Percentiles rank a stretch among this genome's conserved stretches.
Evolutionary conservation across 1,284 basidiomycete species (phyloP).

Genomic region (Pseudozyma flocculosa): DNA sequence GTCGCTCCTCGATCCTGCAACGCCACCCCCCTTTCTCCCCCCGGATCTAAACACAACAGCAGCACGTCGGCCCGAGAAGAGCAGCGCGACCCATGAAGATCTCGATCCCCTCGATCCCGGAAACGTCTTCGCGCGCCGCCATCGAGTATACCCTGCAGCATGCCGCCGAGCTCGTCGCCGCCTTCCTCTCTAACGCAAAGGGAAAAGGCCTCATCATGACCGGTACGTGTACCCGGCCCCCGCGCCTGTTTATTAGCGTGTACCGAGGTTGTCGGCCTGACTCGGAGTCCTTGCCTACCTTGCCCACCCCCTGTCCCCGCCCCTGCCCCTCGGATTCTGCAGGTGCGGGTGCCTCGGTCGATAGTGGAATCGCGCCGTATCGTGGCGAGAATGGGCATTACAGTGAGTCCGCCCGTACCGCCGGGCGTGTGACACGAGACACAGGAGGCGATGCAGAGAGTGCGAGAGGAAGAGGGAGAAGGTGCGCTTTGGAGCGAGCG

Average conservation of each 20-base stretch:
- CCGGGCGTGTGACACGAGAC: background rate
- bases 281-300: too few relatives aligned
- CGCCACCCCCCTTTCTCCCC: too few relatives aligned
- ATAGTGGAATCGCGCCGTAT: conserved; percentile 56
- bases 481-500: too few relatives aligned
- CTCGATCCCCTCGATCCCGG: conserved; percentile 53
- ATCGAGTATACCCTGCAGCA: conserved; percentile 33
- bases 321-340: too few relatives aligned
- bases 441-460: too few relatives aligned
- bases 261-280: too few relatives aligned
- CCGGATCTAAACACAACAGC: too few relatives aligned
- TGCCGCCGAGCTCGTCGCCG: conserved; percentile 30
- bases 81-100: conserved; percentile 55
- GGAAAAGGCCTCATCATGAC: conserved; percentile 43
- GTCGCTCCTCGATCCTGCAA: too few relatives aligned
- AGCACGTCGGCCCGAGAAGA: too few relatives aligned
- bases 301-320: too few relatives aligned
- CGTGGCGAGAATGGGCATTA: conserved; percentile 54
- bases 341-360: conserved; percentile 55
- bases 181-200: conserved; percentile 27
- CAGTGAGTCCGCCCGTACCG: conserved; percentile 7
- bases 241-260: too few relatives aligned
- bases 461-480: too few relatives aligned
- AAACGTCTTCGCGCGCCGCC: conserved; percentile 14
- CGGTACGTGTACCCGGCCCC: conserved; percentile 4